Evolutionary conservation across 192 early-diverging fungal genomes (phyloP).

Genomic region (Kickxella alabastrina): DNA sequence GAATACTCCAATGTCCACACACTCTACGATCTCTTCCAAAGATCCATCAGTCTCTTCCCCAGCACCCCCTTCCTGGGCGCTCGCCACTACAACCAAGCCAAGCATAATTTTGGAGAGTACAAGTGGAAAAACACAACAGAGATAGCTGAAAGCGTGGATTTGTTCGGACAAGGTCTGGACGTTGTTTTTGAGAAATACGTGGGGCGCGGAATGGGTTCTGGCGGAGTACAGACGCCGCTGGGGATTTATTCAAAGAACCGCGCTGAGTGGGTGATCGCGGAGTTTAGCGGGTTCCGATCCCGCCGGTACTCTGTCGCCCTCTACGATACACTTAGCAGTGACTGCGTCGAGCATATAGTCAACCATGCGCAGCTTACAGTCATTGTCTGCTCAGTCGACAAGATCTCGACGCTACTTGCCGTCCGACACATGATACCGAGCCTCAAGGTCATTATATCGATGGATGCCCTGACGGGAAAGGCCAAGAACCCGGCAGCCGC

Average conservation of each 20-base stretch:
- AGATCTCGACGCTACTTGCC: conserved; percentile 55
- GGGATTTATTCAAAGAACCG: conserved; percentile 73
- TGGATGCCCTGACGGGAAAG: conserved; percentile 56
- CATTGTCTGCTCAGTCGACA: conserved; percentile 59
- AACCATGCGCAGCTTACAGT: conserved; percentile 70
- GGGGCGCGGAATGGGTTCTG: conserved; percentile 4
- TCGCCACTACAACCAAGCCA: conserved; percentile 52
- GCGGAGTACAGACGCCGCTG: conserved; percentile 35
- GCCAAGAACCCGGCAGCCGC: conserved; percentile 3
- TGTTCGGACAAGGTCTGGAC: conserved; percentile 65
- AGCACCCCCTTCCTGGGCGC: conserved; percentile 62
- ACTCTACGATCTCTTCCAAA: conserved; percentile 27
- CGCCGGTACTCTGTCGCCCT: conserved; percentile 65
- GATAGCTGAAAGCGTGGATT: conserved; percentile 56
- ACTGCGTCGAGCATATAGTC: conserved; percentile 73
- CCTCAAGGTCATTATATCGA: conserved; percentile 67
- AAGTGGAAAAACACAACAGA: conserved; percentile 65
- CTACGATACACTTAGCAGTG: conserved; percentile 83
- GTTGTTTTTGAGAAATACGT: conserved; percentile 52
- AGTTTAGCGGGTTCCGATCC: conserved; percentile 60
- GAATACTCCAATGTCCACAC: conserved; percentile 22
- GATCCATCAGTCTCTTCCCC: conserved; percentile 52
- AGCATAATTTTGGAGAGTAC: conserved; percentile 55
- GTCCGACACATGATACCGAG: conserved; percentile 52
- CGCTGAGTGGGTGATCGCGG: conserved; percentile 67